Base-by-base conservation (phyloP, 257 asterid genomes). In the Agastache rugosa region DNA sequence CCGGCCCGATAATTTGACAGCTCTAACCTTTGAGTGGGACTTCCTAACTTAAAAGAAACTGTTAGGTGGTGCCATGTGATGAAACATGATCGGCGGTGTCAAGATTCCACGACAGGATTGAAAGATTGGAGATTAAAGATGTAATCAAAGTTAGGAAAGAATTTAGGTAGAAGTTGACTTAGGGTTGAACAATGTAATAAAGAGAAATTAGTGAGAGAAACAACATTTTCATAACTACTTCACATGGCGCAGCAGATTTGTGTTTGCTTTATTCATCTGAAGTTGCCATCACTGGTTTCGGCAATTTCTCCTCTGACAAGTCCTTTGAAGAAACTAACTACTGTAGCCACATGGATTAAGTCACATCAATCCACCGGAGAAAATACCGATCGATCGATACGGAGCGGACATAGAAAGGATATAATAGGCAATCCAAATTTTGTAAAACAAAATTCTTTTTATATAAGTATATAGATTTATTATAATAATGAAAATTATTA, bases 281-380 rank as follows among this genome's bases (percentile, higher is more conserved):
- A 71, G 78, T 48, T 64, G 71, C 55, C 63, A 80, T 39, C 74
- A 56, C 25, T 11, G 4, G 65, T 51, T 71, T 83, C 80, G 27
- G 22, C 63, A 73, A 83, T 72, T 80, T 85, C 81, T 71, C 91
- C 83, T 69, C 82, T 81, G 71, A 88, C 80, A 64, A 83, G 79
- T 72, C 85, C 88, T 76, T 81, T 84, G 59, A 73, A 81, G 85
- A 80, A 89, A 89, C 80, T 84, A 80, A 23, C 77, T 77, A 77
- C 89, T 87, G 89, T 73, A 71, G 83, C 77, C 81, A 82, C 63
- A 81, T 78, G 77, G 54, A 42, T 8, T 53, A 60, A 71, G 71
- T 77, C 81, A 70, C 73, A 77, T 77, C 69, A 54, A 29, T 71
- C 53, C 72, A 69, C 2, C 55, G 1, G 5, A 29, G 0, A 31